Evolutionary conservation across 2,329 filamentous ascomycete species (phyloP), one percentile per base, ranked within the genome.

Genomic region (Apiospora arundinis): DNA sequence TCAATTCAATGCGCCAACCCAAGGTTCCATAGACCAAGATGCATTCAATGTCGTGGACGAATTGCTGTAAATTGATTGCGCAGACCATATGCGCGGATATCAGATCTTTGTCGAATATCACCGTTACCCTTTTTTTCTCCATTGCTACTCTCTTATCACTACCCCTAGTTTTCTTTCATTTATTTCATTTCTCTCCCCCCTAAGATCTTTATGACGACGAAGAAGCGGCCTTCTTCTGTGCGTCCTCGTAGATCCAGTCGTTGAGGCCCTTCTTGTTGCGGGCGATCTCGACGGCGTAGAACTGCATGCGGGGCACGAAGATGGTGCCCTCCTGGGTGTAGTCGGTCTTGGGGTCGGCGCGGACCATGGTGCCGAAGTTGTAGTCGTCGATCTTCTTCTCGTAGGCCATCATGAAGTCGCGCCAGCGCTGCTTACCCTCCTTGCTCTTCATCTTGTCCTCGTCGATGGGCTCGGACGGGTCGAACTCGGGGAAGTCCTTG

Each of bases 381-480:
- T 92, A 99, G 83, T 99, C 97, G 74, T 96, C 92, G n/a, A 99
- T 87, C 83, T 90, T 95, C 83, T 97, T 95, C 85, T 98, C 95
- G 82, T 98, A 99, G 74, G 88, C 86, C 88, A 93, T 95, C 89
- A 98, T 93, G 85, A 98, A 99, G 75, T 92, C 93, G 78, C 96
- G 91, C 96, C 96, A 99, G 81, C 89, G 89, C 84, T 97, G 94
- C 87, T 99, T 99, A 81, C 95, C 95, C 18, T 86, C 84, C 85
- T 97, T 97, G 89, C 94, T 98, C 91, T 99, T 99, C 95, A 99
- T 98, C 77, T 93, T 88, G 76, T 97, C 92, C 85, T 99, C 96
- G 80, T 97, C 83, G 75, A 99, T 92, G 14, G 92, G 93, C 56
- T 85, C 90, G 23, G 91, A 89, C 0, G 95, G 91, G 82, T 99